Evolutionary conservation across 163 green algal genomes (phyloP).

Genomic region (Chlorella variabilis): DNA sequence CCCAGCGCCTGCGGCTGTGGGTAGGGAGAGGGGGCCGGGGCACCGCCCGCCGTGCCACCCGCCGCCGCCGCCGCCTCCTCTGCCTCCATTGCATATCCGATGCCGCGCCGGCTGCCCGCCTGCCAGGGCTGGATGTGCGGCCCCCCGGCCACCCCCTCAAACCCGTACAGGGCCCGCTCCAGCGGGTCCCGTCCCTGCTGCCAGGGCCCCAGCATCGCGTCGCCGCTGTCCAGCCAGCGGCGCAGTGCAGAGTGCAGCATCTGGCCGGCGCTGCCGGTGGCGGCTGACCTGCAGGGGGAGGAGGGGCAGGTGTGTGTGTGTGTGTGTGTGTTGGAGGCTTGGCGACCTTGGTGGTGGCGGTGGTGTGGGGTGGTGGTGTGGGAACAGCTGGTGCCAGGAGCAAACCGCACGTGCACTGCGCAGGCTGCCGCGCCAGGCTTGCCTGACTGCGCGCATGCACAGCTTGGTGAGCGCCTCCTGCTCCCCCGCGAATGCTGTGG

Average conservation of each 20-base stretch:
- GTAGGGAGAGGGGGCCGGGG: constrained; percentile 45
- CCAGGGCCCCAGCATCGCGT: constrained; percentile 77
- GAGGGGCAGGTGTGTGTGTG: not conserved
- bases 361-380: no score
- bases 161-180: constrained; percentile 72
- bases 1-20: constrained; percentile 67
- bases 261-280: constrained; percentile 2
- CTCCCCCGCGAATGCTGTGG: constrained; percentile 28
- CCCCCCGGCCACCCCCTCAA: constrained; percentile 64
- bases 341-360: no score
- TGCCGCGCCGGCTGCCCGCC: constrained; percentile 46
- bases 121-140: constrained; percentile 69
- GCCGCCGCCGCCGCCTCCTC: not conserved
- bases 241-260: constrained; percentile 34
- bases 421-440: not conserved
- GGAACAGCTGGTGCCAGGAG: no score
- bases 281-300: constrained; percentile 4
- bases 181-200: constrained; percentile 64
- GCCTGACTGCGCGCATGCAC: constrained; percentile 63
- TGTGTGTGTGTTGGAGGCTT: no score
- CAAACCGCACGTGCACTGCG: no score
- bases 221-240: constrained; percentile 28
- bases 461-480: constrained; percentile 63
- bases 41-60: not conserved
- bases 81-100: constrained; percentile 49